phyloP scores from a whole-genome alignment of 2,329 filamentous ascomycete genomes.

The Aulographum hederae region DNA sequence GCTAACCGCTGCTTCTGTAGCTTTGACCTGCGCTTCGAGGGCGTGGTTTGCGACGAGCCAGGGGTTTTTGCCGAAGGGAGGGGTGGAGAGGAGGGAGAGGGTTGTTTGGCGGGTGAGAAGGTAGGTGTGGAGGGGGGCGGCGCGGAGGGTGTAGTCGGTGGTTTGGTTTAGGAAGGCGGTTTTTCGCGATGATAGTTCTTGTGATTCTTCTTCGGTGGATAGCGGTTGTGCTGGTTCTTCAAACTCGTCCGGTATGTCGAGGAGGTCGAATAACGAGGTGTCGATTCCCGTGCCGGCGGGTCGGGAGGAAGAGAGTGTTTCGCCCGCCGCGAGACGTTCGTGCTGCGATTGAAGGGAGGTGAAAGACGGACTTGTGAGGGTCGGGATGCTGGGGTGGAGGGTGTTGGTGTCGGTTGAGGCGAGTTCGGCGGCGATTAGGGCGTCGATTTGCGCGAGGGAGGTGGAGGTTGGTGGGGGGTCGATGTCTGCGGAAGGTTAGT shows the following conservation, averaged over 20 bases:
- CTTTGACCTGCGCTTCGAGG: slow-evolving; percentile 51
- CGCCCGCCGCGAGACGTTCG: background rate
- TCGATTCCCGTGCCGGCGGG: too few relatives aligned
- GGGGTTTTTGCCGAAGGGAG: slow-evolving; percentile 77
- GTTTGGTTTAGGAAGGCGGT: too few relatives aligned
- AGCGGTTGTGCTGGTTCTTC: background rate
- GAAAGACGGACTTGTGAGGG: background rate
- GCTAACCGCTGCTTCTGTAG: slow-evolving; percentile 58
- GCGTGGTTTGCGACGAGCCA: slow-evolving; percentile 79
- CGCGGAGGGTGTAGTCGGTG: too few relatives aligned
- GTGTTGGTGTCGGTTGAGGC: too few relatives aligned
- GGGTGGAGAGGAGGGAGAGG: slow-evolving; percentile 56
- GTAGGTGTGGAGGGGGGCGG: slow-evolving; percentile 41
- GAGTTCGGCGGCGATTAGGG: background rate
- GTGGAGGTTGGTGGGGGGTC: too few relatives aligned
- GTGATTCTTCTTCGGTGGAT: background rate
- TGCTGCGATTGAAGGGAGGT: background rate
- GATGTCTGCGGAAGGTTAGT: too few relatives aligned
- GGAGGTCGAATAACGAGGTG: too few relatives aligned
- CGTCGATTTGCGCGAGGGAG: background rate
- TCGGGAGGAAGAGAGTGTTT: background rate
- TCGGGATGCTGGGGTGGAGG: background rate
- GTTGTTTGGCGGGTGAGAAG: slow-evolving; percentile 37
- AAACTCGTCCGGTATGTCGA: background rate
- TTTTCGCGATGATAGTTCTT: too few relatives aligned